Conservation (phyloP, 192 early-diverging fungal genomes). For the Physocladia obscura region DNA sequence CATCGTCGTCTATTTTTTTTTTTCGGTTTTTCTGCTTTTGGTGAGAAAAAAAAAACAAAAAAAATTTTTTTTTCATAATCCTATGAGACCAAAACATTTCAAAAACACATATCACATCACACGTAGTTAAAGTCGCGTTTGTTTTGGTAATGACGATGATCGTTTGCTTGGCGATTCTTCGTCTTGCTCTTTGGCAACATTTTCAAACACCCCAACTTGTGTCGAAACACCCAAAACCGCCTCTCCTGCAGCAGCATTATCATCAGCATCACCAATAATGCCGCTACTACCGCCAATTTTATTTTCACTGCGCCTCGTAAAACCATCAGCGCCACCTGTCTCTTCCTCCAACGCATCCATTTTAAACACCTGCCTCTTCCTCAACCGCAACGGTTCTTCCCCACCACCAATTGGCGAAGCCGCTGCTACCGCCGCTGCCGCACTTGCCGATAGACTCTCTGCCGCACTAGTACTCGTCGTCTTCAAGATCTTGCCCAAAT, state of each 20-base stretch:
- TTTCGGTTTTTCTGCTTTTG: no score
- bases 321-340: no score
- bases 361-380: slow-evolving; percentile 1
- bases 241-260: no score
- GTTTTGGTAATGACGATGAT: not conserved
- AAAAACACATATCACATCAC: no score
- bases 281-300: no score
- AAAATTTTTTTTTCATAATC: no score
- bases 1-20: no score
- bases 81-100: no score
- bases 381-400: not conserved
- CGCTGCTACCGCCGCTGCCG: not conserved
- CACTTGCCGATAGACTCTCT: not conserved
- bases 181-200: not conserved
- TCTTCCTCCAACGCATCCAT: slow-evolving; percentile 14
- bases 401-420: not conserved
- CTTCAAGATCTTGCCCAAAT: slow-evolving; percentile 19
- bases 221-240: not conserved
- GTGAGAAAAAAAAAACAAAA: no score
- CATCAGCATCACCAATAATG: no score
- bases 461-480: slow-evolving; percentile 9
- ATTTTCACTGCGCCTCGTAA: no score
- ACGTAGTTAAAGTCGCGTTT: no score
- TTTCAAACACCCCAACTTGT: not conserved
- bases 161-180: not conserved